These are phyloP conservation scores for Phaeosphaeriaceae sp. DNA, from an alignment of 2,329 filamentous ascomycete genomes.

Conservation along the genomic window DNA sequence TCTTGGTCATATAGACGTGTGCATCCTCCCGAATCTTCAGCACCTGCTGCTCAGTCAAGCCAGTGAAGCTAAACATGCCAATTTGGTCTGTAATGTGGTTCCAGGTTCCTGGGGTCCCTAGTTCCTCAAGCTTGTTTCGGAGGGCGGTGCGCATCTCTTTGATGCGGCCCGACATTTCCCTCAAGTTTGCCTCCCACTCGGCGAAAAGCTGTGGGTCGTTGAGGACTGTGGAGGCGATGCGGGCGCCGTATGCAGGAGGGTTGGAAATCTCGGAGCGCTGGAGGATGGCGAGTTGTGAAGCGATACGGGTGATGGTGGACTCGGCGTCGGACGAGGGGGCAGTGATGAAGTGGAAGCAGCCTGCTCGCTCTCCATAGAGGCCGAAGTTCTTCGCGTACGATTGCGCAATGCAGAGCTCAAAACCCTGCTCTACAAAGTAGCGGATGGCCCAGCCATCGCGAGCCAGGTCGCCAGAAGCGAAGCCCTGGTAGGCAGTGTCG, in stretches of 20 bases:
- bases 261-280: constrained; percentile 98
- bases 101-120: constrained; percentile 89
- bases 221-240: constrained; percentile 82
- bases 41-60: constrained; percentile 76
- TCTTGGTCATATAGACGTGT: constrained; percentile 94
- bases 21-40: constrained; percentile 70
- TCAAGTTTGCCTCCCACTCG: constrained; percentile 91
- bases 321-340: constrained; percentile 71
- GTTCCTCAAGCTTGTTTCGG: constrained; percentile 78
- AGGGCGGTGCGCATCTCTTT: constrained; percentile 85
- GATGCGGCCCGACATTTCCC: constrained; percentile 94
- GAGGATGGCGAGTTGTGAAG: constrained; percentile 88
- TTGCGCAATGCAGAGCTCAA: constrained; percentile 64
- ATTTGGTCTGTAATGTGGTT: constrained; percentile 98
- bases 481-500: constrained; percentile 96
- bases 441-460: constrained; percentile 91
- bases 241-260: constrained; percentile 90
- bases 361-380: constrained; percentile 93
- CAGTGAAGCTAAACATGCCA: constrained; percentile 98
- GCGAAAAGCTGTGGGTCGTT: constrained; percentile 82
- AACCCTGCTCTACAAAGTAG: constrained; percentile 93
- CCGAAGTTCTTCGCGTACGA: constrained; percentile 69
- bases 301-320: constrained; percentile 67
- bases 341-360: constrained; percentile 93
- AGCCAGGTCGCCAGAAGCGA: constrained; percentile 87